Percentiles rank a stretch among this genome's conserved stretches.
Evolutionary conservation across 345 rosid species (phyloP).

Genomic region (Angophora floribunda): DNA sequence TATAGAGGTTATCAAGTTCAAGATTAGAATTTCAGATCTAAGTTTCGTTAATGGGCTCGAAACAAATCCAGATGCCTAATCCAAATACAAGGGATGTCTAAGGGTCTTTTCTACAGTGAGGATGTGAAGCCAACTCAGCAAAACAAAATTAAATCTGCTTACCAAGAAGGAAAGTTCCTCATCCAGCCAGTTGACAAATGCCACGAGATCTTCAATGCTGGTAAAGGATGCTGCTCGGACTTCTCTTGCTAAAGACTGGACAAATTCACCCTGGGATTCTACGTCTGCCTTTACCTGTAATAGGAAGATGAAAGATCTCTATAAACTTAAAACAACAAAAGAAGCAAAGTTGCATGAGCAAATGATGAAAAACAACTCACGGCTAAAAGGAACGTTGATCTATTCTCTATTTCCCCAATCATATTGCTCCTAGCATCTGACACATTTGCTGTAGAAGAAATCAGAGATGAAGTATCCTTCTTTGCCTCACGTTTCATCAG

Average conservation of each 20-base stretch:
- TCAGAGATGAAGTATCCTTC: slow-evolving; percentile 67
- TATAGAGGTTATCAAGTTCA: background rate
- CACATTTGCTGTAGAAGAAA: slow-evolving; percentile 55
- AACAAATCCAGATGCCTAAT: background rate
- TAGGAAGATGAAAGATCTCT: background rate
- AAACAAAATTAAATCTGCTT: background rate
- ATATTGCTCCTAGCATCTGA: slow-evolving; percentile 83
- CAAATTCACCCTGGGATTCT: slow-evolving; percentile 97
- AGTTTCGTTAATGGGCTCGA: background rate
- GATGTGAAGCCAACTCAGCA: background rate
- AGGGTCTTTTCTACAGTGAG: background rate
- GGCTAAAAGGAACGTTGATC: slow-evolving; percentile 91
- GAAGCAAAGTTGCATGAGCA: background rate
- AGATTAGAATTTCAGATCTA: background rate
- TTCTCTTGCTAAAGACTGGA: slow-evolving; percentile 85
- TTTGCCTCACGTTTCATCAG: slow-evolving; percentile 96
- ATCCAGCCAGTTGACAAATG: slow-evolving; percentile 95
- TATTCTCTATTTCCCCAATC: slow-evolving; percentile 93
- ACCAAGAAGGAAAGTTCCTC: slow-evolving; percentile 99
- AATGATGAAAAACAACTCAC: slow-evolving; percentile 30
- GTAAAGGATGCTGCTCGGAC: slow-evolving; percentile 81
- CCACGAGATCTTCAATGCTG: slow-evolving; percentile 65
- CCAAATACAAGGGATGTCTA: background rate
- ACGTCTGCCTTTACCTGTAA: slow-evolving; percentile 96
- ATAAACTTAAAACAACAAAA: background rate